Evolutionary conservation across 208 protist genomes (phyloP), one percentile per base, ranked within the genome.

Genomic region (Novymonas esmeraldas): DNA sequence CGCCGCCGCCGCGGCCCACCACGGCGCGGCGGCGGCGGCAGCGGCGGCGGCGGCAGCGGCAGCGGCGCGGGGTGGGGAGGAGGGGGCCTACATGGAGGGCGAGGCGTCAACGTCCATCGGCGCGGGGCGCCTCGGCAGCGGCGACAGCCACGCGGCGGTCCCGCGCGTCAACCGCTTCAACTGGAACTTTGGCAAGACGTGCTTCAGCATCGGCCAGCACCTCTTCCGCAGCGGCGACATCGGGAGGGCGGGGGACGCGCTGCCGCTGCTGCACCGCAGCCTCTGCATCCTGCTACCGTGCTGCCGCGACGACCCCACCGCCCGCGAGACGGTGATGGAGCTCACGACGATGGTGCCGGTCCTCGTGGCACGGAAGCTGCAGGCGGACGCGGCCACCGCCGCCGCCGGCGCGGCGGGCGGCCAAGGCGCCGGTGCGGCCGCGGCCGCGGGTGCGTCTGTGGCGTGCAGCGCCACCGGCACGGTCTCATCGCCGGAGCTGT

Each of bases 131-230:
- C n/a, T n/a, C 64, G 33, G 46, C 44, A 28, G 42, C 56, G 41
- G 33, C 14, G 64, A 24, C 28, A n/a, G 56, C n/a, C 16, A 33
- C 33, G 45, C 51, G 18, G 49, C 42, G 14, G 22, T 26, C 2
- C 55, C 39, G 6, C 49, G n/a, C n/a, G n/a, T 72, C 0, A 41
- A 57, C 28, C 65, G 61, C n/a, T 75, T 94, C 13, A 84, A 82
- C 28, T 64, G 77, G 49, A 84, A 81, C 50, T 69, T 95, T 33
- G 84, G 86, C 13, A 73, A 70, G 16, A 89, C 90, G 78, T 92
- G 89, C 60, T 84, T 89, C 39, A 68, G 77, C 46, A 90, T 95
- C 63, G 86, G 81, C 0, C 73, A 80, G 48, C 78, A 91, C 67
- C 31, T 91, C 7, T 70, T 78, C 34, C 62, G 52, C 45, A 76